phyloP scores from a whole-genome alignment of 2,329 filamentous ascomycete genomes.

The Thermochaetoides dissita region DNA sequence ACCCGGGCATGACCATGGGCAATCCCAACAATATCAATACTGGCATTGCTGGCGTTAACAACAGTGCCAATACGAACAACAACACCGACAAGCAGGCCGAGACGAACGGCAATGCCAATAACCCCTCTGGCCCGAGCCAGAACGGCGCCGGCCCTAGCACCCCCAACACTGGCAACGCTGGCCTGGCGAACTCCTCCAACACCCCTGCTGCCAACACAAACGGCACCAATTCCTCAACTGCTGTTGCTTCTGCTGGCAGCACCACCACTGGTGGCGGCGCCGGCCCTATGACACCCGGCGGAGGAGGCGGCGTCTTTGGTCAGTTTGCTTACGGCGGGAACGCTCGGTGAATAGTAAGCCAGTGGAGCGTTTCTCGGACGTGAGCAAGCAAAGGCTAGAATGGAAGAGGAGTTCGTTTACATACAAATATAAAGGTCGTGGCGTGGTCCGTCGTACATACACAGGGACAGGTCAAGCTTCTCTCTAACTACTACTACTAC shows the following conservation, averaged over 20 bases:
- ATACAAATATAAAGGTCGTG: too few relatives aligned
- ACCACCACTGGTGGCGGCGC: background rate
- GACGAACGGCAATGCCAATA: conserved; percentile 14
- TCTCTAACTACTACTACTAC: too few relatives aligned
- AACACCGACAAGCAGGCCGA: conserved; percentile 17
- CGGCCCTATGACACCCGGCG: conserved; percentile 60
- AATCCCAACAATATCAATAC: conserved; percentile 2
- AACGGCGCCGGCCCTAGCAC: conserved; percentile 43
- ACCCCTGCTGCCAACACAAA: conserved; percentile 37
- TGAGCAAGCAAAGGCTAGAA: too few relatives aligned
- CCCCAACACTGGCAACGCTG: conserved; percentile 48
- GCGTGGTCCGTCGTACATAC: too few relatives aligned
- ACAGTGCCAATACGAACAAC: conserved; percentile 2
- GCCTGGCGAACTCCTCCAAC: conserved; percentile 47
- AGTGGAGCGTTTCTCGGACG: too few relatives aligned
- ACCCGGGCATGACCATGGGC: conserved; percentile 12
- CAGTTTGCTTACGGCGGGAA: conserved; percentile 43
- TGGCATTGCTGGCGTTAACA: conserved; percentile 10
- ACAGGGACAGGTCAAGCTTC: too few relatives aligned
- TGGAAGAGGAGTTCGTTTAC: too few relatives aligned
- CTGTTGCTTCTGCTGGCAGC: too few relatives aligned
- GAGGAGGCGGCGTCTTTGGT: conserved; percentile 61
- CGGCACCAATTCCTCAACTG: conserved; percentile 17
- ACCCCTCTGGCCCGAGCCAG: conserved; percentile 16
- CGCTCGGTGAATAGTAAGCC: conserved; percentile 1